Conservation (phyloP, 257 asterid species). For the Leptodermis oblonga region DNA sequence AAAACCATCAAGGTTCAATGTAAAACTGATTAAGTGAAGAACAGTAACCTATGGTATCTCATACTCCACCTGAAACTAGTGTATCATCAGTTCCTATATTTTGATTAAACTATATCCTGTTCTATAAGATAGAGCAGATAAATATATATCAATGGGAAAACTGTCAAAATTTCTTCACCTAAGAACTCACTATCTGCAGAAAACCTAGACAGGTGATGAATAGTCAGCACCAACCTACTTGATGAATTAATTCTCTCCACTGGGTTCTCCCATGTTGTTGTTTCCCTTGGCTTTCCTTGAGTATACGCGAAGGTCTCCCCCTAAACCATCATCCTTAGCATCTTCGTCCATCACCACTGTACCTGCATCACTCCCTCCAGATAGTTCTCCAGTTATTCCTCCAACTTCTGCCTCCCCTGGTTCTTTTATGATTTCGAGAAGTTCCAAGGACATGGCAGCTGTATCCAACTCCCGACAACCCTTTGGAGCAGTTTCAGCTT, state of each 20-base stretch:
- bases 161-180: not conserved
- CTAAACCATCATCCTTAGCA: conserved; percentile 13
- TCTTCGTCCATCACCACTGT: conserved; percentile 7
- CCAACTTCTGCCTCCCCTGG: conserved; percentile 25
- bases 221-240: conserved; percentile 10
- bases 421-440: conserved; percentile 41
- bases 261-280: conserved; percentile 6
- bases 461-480: conserved; percentile 71
- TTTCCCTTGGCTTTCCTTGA: conserved; percentile 31
- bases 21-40: not conserved
- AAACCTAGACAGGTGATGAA: not conserved
- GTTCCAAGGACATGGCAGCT: conserved; percentile 69
- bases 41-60: not conserved
- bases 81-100: conserved; percentile 4
- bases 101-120: not conserved
- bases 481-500: conserved; percentile 40
- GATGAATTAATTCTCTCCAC: conserved; percentile 9
- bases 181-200: not conserved
- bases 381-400: conserved; percentile 6
- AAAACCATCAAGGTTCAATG: not conserved
- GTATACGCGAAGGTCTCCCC: conserved; percentile 21
- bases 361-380: conserved; percentile 12
- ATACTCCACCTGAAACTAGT: not conserved
- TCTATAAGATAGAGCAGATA: not conserved
- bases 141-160: not conserved